Evolutionary conservation across 139 green algal species (phyloP).

Genomic region (Coelastrella sp.): DNA sequence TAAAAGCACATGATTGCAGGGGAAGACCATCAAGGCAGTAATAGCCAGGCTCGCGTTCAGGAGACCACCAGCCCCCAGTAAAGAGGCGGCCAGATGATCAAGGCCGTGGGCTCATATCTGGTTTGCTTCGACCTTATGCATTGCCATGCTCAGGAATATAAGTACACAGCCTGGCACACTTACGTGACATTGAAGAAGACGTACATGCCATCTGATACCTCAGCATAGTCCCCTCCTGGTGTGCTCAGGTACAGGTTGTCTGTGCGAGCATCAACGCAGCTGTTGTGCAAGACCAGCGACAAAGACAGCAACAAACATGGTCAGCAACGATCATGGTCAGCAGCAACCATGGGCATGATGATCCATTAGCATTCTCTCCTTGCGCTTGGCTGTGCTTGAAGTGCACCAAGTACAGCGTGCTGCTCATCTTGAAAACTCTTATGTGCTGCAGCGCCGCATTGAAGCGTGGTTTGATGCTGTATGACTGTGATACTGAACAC

Average conservation of each 20-base stretch:
- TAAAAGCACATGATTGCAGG: too few relatives aligned
- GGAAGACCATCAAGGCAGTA: too few relatives aligned
- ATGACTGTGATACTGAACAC: too few relatives aligned
- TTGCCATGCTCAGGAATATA: neutral
- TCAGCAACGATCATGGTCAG: neutral
- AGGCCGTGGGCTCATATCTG: neutral
- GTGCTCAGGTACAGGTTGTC: constrained; percentile 9
- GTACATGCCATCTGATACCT: constrained; percentile 29
- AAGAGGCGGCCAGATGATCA: too few relatives aligned
- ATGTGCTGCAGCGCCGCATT: too few relatives aligned
- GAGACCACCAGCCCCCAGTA: too few relatives aligned
- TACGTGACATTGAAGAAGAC: constrained; percentile 29
- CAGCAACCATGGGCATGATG: neutral
- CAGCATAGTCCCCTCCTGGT: constrained; percentile 43
- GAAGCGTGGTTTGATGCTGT: too few relatives aligned
- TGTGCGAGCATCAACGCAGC: constrained; percentile 39
- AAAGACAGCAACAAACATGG: neutral
- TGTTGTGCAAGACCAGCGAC: neutral
- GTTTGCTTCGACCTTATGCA: neutral
- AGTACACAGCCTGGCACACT: neutral
- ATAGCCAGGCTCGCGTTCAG: too few relatives aligned
- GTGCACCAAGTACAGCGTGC: too few relatives aligned
- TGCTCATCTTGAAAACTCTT: too few relatives aligned
- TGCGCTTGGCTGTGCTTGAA: too few relatives aligned
- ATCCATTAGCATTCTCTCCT: too few relatives aligned